Percentiles rank a stretch among this genome's conserved stretches.
phyloP scores from a whole-genome alignment of 1,139 yeast genomes.

The Debaryomycetaceae sp. region DNA sequence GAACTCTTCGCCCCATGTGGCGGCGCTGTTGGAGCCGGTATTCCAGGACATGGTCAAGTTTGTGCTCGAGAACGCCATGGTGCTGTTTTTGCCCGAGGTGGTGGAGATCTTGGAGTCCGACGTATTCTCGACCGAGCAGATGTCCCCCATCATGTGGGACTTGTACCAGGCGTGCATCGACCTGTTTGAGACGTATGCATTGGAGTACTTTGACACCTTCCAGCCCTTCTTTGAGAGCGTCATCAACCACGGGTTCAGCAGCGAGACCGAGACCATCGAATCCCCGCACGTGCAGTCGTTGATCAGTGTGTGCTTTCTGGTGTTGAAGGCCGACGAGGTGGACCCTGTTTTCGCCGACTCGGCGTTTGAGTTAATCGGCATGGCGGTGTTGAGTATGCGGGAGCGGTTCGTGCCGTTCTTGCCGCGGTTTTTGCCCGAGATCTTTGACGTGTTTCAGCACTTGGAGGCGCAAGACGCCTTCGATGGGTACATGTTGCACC shows the following conservation, averaged over 20 bases:
- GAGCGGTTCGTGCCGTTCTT: constrained; percentile 29
- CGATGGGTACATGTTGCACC: constrained; percentile 46
- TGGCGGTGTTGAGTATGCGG: constrained; percentile 35
- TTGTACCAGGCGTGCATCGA: constrained; percentile 39
- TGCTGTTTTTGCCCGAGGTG: constrained; percentile 42
- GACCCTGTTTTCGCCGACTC: constrained; percentile 42
- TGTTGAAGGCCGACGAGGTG: constrained; percentile 30
- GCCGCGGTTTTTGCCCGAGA: constrained; percentile 33
- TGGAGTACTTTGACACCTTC: constrained; percentile 47
- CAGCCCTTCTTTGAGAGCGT: constrained; percentile 48
- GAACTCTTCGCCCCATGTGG: constrained; percentile 45
- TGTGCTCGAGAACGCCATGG: constrained; percentile 47
- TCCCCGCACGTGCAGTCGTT: constrained; percentile 37
- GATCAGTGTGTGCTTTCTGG: constrained; percentile 33
- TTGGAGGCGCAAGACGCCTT: constrained; percentile 39
- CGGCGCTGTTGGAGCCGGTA: constrained; percentile 34
- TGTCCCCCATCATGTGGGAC: constrained; percentile 46
- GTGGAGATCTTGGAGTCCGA: constrained; percentile 49
- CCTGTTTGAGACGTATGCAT: constrained; percentile 51
- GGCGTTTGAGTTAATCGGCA: constrained; percentile 40
- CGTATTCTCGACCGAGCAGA: constrained; percentile 34
- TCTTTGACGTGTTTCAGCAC: constrained; percentile 29
- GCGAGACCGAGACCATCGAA: constrained; percentile 29
- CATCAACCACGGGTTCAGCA: constrained; percentile 43
- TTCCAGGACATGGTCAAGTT: constrained; percentile 40